phyloP scores from a whole-genome alignment of 108 stramenopile species.

The Skeletonema costatum region DNA sequence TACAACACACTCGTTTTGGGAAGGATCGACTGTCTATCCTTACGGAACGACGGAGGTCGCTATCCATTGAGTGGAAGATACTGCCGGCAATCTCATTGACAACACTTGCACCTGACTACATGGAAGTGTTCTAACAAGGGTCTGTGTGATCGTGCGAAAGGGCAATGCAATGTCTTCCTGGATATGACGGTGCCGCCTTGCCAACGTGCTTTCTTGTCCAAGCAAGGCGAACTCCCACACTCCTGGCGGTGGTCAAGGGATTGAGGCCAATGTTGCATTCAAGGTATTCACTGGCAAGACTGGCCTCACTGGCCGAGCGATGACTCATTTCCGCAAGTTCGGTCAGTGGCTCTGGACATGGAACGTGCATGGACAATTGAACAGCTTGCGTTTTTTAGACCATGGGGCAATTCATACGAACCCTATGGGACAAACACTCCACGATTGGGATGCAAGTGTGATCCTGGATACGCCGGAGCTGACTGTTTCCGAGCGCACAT shows the following conservation, averaged over 20 bases:
- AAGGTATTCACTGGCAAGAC: conserved; percentile 43
- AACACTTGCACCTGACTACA: conserved; percentile 69
- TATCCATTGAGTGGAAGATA: conserved; percentile 64
- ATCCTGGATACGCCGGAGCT: conserved; percentile 65
- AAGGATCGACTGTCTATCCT: conserved; percentile 63
- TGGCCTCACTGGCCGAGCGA: conserved; percentile 41
- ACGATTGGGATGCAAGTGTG: conserved; percentile 79
- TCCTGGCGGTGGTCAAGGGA: conserved; percentile 29
- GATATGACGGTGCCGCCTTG: conserved; percentile 88
- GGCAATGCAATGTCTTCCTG: conserved; percentile 82
- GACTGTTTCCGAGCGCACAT: conserved; percentile 59
- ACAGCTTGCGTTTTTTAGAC: conserved; percentile 61
- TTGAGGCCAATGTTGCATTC: conserved; percentile 34
- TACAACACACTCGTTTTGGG: conserved; percentile 33
- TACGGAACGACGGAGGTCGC: conserved; percentile 71
- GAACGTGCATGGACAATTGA: conserved; percentile 70
- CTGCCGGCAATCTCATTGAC: conserved; percentile 36
- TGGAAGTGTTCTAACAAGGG: conserved; percentile 89
- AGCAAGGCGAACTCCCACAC: conserved; percentile 48
- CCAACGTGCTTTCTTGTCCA: conserved; percentile 75
- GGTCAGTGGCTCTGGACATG: conserved; percentile 75
- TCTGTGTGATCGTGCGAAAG: conserved; percentile 70
- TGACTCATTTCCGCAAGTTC: conserved; percentile 9
- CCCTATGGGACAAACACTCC: conserved; percentile 72
- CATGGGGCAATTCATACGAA: conserved; percentile 64